A percentile compares a stretch with the other conserved stretches of the same genome.
phyloP scores from a whole-genome alignment of 2,329 filamentous ascomycete genomes.

The Calonectria montana region DNA sequence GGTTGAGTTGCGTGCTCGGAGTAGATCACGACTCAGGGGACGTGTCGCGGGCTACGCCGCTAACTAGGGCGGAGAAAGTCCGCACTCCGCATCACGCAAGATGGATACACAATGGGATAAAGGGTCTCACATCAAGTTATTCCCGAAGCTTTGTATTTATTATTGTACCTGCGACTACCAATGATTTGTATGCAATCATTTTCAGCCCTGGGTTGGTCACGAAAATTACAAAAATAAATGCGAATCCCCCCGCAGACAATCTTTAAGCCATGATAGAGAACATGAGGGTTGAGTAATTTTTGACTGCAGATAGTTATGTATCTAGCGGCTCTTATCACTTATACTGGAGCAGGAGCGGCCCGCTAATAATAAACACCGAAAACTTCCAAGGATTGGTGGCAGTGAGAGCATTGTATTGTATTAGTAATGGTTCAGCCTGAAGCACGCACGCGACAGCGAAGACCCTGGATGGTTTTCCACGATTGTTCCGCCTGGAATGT shows the following conservation, averaged over 20 bases:
- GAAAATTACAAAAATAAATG: neutral
- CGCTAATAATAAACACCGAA: neutral
- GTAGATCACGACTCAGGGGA: neutral
- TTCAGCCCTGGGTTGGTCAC: neutral
- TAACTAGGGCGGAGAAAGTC: neutral
- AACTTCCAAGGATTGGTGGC: too few species aligned
- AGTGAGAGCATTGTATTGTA: too few species aligned
- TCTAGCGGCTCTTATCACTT: neutral
- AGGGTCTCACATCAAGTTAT: neutral
- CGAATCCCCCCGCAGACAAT: neutral
- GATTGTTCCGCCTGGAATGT: neutral
- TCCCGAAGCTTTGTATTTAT: neutral
- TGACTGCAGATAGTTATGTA: neutral
- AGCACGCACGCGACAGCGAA: neutral
- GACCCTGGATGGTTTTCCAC: neutral
- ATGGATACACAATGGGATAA: neutral
- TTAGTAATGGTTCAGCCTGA: neutral
- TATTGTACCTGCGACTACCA: neutral
- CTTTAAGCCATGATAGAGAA: neutral
- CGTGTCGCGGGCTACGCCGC: neutral
- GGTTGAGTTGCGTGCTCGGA: neutral
- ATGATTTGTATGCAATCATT: too few species aligned
- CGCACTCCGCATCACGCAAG: slow-evolving; percentile 7
- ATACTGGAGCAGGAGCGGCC: neutral
- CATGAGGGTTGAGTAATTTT: neutral